Percentiles rank a stretch among this genome's conserved stretches.
phyloP scores from a whole-genome alignment of 805 yeast genomes.

The Starmerella vitae region DNA sequence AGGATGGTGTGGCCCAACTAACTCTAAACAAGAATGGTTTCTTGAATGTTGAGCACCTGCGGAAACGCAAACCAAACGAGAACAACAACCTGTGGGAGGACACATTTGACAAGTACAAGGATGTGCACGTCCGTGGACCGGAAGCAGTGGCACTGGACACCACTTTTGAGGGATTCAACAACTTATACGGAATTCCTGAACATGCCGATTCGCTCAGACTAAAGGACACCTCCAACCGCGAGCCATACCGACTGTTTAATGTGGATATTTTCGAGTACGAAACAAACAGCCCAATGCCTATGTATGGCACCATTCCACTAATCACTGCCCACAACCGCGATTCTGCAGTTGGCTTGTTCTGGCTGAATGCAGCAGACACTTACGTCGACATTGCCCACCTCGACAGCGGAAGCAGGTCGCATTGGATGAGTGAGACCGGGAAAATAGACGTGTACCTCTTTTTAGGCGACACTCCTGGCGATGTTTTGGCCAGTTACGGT shows the following conservation, averaged over 20 bases:
- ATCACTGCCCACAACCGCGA: conserved; percentile 53
- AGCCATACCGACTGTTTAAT: conserved; percentile 79
- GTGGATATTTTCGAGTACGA: conserved; percentile 95
- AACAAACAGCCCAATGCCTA: conserved; percentile 64
- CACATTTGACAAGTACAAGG: conserved; percentile 52
- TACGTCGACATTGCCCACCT: conserved; percentile 53
- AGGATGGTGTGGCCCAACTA: conserved; percentile 37
- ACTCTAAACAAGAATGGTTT: conserved; percentile 55
- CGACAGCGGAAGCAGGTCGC: conserved; percentile 36
- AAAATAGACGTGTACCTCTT: conserved; percentile 59
- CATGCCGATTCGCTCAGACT: conserved; percentile 74
- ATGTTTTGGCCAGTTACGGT: conserved; percentile 49
- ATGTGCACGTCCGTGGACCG: conserved; percentile 53
- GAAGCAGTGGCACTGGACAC: conserved; percentile 79
- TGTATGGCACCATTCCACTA: conserved; percentile 92
- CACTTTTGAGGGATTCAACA: conserved; percentile 42
- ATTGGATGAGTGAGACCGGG: conserved; percentile 93
- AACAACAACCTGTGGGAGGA: conserved; percentile 59
- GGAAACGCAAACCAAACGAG: conserved; percentile 35
- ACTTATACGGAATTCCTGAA: conserved; percentile 92
- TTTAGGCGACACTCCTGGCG: conserved; percentile 44
- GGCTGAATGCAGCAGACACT: conserved; percentile 91
- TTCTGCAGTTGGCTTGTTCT: conserved; percentile 55
- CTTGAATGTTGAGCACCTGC: conserved; percentile 71
- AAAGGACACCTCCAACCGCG: conserved; percentile 47